Conservation (phyloP, 805 yeast species). For the Pichia thaimueangensis region DNA sequence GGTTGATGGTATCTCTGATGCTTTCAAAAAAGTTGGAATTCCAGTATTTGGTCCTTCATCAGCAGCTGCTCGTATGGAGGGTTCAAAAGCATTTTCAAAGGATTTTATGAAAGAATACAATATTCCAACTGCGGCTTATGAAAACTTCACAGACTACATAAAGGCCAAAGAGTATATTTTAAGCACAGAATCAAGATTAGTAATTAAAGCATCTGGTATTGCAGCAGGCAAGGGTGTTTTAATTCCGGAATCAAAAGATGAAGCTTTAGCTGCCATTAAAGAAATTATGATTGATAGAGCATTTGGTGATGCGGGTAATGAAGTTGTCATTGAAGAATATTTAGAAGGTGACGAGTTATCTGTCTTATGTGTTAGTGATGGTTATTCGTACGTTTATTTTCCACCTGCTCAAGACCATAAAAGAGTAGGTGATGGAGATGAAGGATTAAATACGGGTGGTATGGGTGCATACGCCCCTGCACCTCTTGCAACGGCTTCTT, state of each 20-base stretch:
- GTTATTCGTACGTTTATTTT: constrained; percentile 80
- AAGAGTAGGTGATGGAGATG: constrained; percentile 87
- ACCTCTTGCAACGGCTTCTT: constrained; percentile 78
- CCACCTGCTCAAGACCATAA: constrained; percentile 99
- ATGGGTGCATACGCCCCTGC: constrained; percentile 99
- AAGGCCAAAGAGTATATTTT: constrained; percentile 68
- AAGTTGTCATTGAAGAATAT: constrained; percentile 91
- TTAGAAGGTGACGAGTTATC: constrained; percentile 96
- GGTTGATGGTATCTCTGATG: constrained; percentile 81
- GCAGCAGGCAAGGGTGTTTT: constrained; percentile 99
- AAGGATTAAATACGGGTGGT: constrained; percentile 97
- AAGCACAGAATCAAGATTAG: constrained; percentile 65
- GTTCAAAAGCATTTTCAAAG: constrained; percentile 91
- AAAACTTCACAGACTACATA: constrained; percentile 71
- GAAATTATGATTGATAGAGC: constrained; percentile 85
- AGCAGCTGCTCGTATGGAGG: constrained; percentile 91
- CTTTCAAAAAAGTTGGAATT: constrained; percentile 75
- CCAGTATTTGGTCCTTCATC: constrained; percentile 96
- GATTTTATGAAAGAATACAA: constrained; percentile 86
- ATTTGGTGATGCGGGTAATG: constrained; percentile 92
- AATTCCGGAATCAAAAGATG: constrained; percentile 78
- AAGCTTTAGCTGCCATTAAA: constrained; percentile 77
- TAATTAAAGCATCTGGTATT: constrained; percentile 93
- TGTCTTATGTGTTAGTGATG: constrained; percentile 86
- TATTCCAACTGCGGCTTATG: constrained; percentile 92